These are phyloP conservation scores for Geosiphon pyriformis DNA, from an alignment of 192 early-diverging fungal genomes.

Conservation along the genomic window DNA sequence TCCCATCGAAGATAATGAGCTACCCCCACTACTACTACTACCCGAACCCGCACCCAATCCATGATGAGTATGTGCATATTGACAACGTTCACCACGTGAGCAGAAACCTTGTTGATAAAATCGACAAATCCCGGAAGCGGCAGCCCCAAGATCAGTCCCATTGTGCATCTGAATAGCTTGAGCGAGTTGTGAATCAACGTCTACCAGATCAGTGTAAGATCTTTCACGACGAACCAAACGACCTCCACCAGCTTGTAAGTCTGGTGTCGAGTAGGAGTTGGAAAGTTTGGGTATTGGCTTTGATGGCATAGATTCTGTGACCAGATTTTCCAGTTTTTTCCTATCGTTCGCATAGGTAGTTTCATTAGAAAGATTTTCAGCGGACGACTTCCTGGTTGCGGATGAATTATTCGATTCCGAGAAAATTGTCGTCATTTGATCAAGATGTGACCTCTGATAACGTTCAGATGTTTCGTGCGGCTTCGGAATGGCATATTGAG, in stretches of 20 bases:
- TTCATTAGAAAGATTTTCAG: not conserved
- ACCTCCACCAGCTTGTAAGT: slow-evolving; percentile 34
- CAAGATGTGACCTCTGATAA: not conserved
- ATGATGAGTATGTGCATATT: slow-evolving; percentile 39
- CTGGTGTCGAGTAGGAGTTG: slow-evolving; percentile 42
- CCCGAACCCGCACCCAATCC: not conserved
- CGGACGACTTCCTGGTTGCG: not conserved
- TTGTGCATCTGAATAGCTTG: slow-evolving; percentile 4
- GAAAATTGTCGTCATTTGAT: not conserved
- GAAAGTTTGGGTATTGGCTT: slow-evolving; percentile 34
- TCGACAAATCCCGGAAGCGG: slow-evolving; percentile 15
- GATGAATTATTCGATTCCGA: not conserved
- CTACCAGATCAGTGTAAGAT: not conserved
- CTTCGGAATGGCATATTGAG: slow-evolving; percentile 36
- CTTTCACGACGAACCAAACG: slow-evolving; percentile 26
- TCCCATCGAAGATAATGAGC: not conserved
- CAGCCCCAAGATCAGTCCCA: not conserved
- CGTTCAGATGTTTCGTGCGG: not conserved
- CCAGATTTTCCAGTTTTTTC: slow-evolving; percentile 33
- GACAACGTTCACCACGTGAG: slow-evolving; percentile 46
- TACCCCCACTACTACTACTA: not conserved
- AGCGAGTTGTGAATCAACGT: not conserved
- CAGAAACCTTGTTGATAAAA: slow-evolving; percentile 30
- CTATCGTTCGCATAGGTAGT: slow-evolving; percentile 30
- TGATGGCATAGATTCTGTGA: slow-evolving; percentile 25